Percentiles rank a stretch among this genome's conserved stretches.
Evolutionary conservation across 2,329 filamentous ascomycete species (phyloP).

Genomic region (Cladosporium sp.): DNA sequence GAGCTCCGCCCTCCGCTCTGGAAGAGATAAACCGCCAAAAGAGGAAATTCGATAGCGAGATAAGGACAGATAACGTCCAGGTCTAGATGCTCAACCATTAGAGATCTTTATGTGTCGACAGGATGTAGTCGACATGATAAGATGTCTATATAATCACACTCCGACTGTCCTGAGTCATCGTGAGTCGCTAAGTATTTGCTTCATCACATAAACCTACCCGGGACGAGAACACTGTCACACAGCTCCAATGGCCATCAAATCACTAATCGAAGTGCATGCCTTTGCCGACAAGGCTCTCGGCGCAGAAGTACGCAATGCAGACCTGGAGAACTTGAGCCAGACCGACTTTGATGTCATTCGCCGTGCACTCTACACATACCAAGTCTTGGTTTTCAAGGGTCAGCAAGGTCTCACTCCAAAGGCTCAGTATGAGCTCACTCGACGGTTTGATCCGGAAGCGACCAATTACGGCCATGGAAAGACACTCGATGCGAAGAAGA

Average conservation of each 20-base stretch:
- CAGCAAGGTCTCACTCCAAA: conserved; percentile 61
- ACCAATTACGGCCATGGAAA: conserved; percentile 71
- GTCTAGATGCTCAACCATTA: no score
- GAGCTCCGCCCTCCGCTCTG: no score
- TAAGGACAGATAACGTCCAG: no score
- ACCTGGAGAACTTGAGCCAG: conserved; percentile 42
- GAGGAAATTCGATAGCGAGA: no score
- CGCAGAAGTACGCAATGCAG: conserved; percentile 26
- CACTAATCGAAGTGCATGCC: not conserved
- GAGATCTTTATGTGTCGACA: no score
- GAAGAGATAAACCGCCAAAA: no score
- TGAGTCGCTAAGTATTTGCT: no score
- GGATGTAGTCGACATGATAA: no score
- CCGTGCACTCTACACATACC: conserved; percentile 62
- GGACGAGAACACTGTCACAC: not conserved
- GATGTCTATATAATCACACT: no score
- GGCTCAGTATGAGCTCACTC: conserved; percentile 70
- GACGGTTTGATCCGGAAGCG: conserved; percentile 64
- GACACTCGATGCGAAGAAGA: conserved; percentile 62
- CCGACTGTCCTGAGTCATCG: no score
- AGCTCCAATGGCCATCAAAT: not conserved
- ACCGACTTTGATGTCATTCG: conserved; percentile 61
- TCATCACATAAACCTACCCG: no score
- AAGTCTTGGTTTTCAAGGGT: conserved; percentile 67
- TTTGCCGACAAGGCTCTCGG: conserved; percentile 17